phyloP scores from a whole-genome alignment of 2,329 filamentous ascomycete species.

The Calonectria henricotiae region DNA sequence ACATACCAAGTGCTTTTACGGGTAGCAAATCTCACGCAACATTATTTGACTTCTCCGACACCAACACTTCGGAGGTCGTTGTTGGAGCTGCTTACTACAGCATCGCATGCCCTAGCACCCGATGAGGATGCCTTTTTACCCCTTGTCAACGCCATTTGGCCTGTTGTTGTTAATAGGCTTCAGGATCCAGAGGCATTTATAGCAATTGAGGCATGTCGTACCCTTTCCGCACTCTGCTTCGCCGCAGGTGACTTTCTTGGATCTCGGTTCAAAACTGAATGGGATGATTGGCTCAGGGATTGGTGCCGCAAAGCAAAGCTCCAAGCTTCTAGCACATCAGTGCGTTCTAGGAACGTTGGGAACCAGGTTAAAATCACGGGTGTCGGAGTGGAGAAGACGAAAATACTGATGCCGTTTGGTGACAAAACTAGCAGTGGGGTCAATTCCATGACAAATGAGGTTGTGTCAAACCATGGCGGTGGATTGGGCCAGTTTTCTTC shows the following conservation, averaged over 20 bases:
- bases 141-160: conserved; percentile 92
- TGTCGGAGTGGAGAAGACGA: conserved; percentile 41
- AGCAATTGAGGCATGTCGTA: conserved; percentile 78
- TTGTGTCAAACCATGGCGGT: conserved; percentile 53
- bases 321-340: conserved; percentile 55
- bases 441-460: conserved; percentile 36
- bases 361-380: conserved; percentile 45
- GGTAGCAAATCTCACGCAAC: conserved; percentile 88
- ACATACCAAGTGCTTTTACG: conserved; percentile 87
- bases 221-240: conserved; percentile 79
- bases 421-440: conserved; percentile 47
- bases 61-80: conserved; percentile 84
- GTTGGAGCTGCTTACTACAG: conserved; percentile 82
- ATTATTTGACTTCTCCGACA: conserved; percentile 90
- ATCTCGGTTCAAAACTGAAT: conserved; percentile 82
- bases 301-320: conserved; percentile 66
- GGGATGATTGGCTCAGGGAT: conserved; percentile 70
- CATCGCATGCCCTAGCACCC: conserved; percentile 79
- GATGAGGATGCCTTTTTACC: conserved; percentile 91
- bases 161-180: conserved; percentile 80
- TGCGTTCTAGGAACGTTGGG: conserved; percentile 39
- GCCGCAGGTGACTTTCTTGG: conserved; percentile 87
- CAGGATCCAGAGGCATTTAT: conserved; percentile 80
- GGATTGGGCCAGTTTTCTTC: conserved; percentile 75
- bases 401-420: conserved; percentile 57